Evolutionary conservation across 345 rosid genomes (phyloP).

Genomic region (Eucalyptus regnans): DNA sequence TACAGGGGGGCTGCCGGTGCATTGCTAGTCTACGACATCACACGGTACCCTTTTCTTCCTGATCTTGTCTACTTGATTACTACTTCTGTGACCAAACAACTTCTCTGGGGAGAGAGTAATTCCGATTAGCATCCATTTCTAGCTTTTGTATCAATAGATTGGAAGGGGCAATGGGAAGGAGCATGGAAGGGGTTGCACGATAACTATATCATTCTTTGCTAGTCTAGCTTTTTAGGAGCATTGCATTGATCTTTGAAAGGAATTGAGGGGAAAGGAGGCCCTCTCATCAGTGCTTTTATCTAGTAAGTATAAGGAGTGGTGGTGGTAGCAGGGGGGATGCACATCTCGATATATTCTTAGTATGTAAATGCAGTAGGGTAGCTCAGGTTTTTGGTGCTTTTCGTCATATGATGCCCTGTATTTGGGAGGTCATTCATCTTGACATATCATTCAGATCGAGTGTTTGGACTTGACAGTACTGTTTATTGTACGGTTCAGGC

Average conservation of each 20-base stretch:
- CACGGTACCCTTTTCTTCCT: conserved; percentile 28
- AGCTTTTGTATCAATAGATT: not conserved
- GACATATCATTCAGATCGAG: not conserved
- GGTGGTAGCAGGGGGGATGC: not conserved
- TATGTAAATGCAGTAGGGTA: not conserved
- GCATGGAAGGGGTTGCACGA: not conserved
- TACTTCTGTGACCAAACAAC: not conserved
- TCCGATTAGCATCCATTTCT: not conserved
- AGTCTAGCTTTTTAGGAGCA: not conserved
- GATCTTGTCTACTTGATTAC: not conserved
- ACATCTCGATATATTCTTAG: not conserved
- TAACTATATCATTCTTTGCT: not conserved
- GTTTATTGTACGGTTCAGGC: conserved; percentile 20
- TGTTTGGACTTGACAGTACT: not conserved
- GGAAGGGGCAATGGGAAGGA: not conserved
- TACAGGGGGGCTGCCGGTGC: conserved; percentile 99
- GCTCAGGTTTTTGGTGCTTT: not conserved
- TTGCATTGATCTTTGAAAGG: not conserved
- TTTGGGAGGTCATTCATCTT: not conserved
- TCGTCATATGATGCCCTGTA: not conserved
- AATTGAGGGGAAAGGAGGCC: not conserved
- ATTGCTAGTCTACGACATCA: conserved; percentile 93
- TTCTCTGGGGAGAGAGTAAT: not conserved
- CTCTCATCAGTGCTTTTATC: not conserved
- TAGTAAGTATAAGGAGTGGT: not conserved